Evolutionary conservation across 805 yeast species (phyloP).

Genomic region (Zygoascus tannicola): DNA sequence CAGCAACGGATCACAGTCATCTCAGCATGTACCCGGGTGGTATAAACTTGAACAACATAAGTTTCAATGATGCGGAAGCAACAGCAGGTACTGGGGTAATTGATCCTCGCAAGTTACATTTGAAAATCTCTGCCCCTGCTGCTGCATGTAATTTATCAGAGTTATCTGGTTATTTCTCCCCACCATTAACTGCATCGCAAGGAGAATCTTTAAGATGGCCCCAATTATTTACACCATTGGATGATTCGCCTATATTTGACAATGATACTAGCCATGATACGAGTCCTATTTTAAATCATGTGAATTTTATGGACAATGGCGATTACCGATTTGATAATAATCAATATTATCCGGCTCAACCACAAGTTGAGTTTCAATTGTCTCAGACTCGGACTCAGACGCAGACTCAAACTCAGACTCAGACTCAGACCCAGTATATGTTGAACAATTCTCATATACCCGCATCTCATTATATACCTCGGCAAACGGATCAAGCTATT

Average conservation of each 20-base stretch:
- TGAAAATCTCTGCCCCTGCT: background rate
- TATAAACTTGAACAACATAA: too few species aligned
- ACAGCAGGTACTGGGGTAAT: background rate
- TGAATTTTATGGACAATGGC: background rate
- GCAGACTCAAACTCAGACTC: background rate
- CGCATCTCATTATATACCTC: background rate
- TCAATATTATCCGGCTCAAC: background rate
- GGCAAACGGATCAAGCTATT: background rate
- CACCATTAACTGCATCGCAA: background rate
- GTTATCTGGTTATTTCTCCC: background rate
- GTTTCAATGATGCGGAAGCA: too few species aligned
- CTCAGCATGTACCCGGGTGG: too few species aligned
- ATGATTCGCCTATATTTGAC: background rate
- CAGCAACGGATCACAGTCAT: too few species aligned
- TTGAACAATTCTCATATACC: background rate
- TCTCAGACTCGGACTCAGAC: background rate
- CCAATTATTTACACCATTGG: background rate
- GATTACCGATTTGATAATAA: too few species aligned
- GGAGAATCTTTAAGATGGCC: background rate
- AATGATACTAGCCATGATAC: background rate
- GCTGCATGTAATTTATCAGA: background rate
- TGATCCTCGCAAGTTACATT: background rate
- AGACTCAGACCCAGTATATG: background rate
- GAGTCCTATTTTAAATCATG: background rate
- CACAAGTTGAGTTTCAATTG: background rate